A percentile compares a stretch with the other conserved stretches of the same genome.
Evolutionary conservation across 305 asterid genomes (phyloP).

Genomic region (Fraxinus paxiana): DNA sequence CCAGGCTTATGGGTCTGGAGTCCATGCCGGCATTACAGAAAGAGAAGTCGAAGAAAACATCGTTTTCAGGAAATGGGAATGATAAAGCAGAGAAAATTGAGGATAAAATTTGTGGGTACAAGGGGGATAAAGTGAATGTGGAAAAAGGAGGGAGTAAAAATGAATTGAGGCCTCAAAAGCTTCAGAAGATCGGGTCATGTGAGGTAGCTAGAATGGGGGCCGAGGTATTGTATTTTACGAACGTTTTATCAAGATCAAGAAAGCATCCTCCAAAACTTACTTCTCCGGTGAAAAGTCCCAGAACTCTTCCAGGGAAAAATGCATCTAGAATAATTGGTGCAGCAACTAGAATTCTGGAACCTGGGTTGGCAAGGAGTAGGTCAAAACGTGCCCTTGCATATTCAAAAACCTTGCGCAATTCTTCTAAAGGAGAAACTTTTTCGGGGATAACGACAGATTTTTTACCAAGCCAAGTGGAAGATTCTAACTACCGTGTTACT

Average conservation of each 20-base stretch:
- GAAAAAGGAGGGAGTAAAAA: conserved; percentile 49
- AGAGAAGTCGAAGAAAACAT: conserved; percentile 40
- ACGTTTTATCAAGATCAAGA: conserved; percentile 57
- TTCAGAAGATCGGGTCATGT: conserved; percentile 59
- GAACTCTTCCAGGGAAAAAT: conserved; percentile 50
- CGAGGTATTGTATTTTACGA: conserved; percentile 63
- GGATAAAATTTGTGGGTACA: conserved; percentile 13
- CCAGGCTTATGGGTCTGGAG: conserved; percentile 96
- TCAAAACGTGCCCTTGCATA: conserved; percentile 54
- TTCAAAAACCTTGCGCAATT: conserved; percentile 25
- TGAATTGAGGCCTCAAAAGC: conserved; percentile 79
- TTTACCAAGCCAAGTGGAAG: conserved; percentile 28
- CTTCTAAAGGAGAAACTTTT: conserved; percentile 24
- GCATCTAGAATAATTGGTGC: conserved; percentile 75
- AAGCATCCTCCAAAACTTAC: conserved; percentile 63
- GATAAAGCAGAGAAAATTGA: conserved; percentile 24
- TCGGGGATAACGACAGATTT: conserved; percentile 27
- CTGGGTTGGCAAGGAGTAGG: conserved; percentile 62
- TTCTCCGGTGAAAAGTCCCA: conserved; percentile 69
- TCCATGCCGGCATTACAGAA: conserved; percentile 64
- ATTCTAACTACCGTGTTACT: conserved; percentile 24
- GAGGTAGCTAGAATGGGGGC: conserved; percentile 60
- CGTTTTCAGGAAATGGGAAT: conserved; percentile 25
- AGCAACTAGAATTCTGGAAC: conserved; percentile 79
- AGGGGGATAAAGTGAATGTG: conserved; percentile 30